Evolutionary conservation across 306 rosid species (phyloP).

Genomic region (Lagenaria siceraria): DNA sequence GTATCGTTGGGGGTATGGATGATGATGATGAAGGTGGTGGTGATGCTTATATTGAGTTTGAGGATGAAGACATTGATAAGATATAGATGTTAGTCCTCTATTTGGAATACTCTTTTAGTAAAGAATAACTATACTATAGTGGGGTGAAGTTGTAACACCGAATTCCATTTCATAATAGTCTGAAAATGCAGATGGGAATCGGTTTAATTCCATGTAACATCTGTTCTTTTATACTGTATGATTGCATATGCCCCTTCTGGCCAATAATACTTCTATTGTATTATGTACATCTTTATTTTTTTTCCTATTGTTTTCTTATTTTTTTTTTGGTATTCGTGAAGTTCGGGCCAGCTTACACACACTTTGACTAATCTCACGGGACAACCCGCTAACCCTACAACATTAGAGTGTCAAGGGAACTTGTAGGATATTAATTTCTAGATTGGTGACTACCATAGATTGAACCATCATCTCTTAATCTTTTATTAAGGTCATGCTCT

Average conservation of each 20-base stretch:
- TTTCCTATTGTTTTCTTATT: too few species aligned
- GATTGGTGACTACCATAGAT: too few species aligned
- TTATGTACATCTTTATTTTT: neutral
- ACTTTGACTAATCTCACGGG: too few species aligned
- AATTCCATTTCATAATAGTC: conserved; percentile 4
- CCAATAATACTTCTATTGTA: neutral
- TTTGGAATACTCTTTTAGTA: neutral
- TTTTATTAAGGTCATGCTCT: too few species aligned
- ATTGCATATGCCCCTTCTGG: neutral
- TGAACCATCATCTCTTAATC: too few species aligned
- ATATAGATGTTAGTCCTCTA: conserved; percentile 10
- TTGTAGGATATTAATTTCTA: too few species aligned
- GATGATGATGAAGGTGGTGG: conserved; percentile 29
- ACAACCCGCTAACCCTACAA: too few species aligned
- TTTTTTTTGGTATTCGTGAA: too few species aligned
- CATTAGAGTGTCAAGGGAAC: too few species aligned
- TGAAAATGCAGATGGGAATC: conserved; percentile 5
- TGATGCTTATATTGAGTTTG: conserved; percentile 29
- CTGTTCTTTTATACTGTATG: neutral
- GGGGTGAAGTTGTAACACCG: neutral
- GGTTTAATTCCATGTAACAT: conserved; percentile 11
- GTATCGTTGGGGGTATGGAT: conserved; percentile 23
- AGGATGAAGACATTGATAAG: conserved; percentile 37
- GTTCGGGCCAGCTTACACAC: too few species aligned
- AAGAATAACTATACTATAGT: neutral